Evolutionary conservation across 345 rosid species (phyloP), one percentile per base, ranked within the genome.

Genomic region (Erucastrum elatum): DNA sequence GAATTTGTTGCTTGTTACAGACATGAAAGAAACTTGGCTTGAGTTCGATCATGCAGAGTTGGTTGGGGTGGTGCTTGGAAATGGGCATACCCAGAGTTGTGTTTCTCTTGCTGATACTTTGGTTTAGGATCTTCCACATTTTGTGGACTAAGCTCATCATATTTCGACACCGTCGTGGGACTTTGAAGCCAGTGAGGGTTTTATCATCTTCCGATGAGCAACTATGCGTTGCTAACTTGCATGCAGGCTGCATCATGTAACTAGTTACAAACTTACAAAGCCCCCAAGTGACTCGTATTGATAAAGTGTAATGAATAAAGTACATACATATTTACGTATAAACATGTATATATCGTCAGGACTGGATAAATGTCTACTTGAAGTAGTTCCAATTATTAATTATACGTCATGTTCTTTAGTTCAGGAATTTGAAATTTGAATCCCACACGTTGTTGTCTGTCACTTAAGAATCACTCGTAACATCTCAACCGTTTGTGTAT

Each of bases 71-170:
- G 81, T 80, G 74, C 87, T 15, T 91, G 97, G 97, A 85, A 85
- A 26, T 87, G 90, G 96, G 94, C 97, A 17, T 89, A 88, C 35
- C 89, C 87, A 21, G 21, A 21, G 21, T 21, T 21, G 53, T 89
- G 97, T 83, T 88, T 94, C 80, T 94, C 94, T 6, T 90, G 94
- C 67, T 94, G 98, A 66, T 94, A 91, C 84, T 94, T 59, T 35
- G 6, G 21, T 25, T 26, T 58, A 10, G 6, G 31, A 25, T 25
- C n/a, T 25, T 25, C 8, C 31, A 26, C 31, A 26, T 59, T 26
- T 31, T 70, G 17, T 55, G 6, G 49, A n/a, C 29, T 25, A 64
- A 49, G 15, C 62, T 39, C 77, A 49, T 25, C 33, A 30, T 21
- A 0, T 46, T 27, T 60, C 11, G 34, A 27, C 9, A 4, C 16